Evolutionary conservation across 2,329 filamentous ascomycete genomes (phyloP).

Genomic region (Piedraia hortae): DNA sequence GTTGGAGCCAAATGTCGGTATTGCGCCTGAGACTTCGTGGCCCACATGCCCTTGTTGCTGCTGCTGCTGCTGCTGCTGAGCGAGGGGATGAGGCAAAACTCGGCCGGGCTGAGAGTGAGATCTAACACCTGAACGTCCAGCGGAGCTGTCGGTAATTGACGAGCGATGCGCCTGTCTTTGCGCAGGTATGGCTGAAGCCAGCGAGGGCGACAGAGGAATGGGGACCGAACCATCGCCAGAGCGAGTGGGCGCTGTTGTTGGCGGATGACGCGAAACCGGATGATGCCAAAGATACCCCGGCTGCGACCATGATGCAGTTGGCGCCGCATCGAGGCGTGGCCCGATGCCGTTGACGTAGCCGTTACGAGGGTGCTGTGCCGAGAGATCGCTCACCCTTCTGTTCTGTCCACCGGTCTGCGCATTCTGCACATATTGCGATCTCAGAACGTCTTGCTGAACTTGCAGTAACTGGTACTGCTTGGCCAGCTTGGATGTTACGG

Average conservation of each 20-base stretch:
- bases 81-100: slow-evolving; percentile 14
- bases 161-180: slow-evolving; percentile 17
- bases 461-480: slow-evolving; percentile 18
- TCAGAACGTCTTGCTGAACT: slow-evolving; percentile 12
- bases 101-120: slow-evolving; percentile 24
- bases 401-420: slow-evolving; percentile 10
- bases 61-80: slow-evolving; percentile 13
- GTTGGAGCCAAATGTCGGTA: too few relatives aligned
- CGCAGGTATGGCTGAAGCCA: slow-evolving; percentile 17
- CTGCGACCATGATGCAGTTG: slow-evolving; percentile 13
- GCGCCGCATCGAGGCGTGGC: slow-evolving; percentile 9
- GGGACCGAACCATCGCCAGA: slow-evolving; percentile 19
- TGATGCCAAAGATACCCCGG: slow-evolving; percentile 21
- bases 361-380: slow-evolving; percentile 14
- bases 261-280: slow-evolving; percentile 16
- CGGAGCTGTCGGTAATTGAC: slow-evolving; percentile 17
- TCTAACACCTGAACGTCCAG: slow-evolving; percentile 15
- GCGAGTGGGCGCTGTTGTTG: slow-evolving; percentile 13
- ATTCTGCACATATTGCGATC: slow-evolving; percentile 18
- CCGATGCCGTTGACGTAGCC: slow-evolving; percentile 9
- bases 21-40: slow-evolving; percentile 14
- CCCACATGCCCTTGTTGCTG: slow-evolving; percentile 14
- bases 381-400: slow-evolving; percentile 6
- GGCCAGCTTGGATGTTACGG: slow-evolving; percentile 21
- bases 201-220: slow-evolving; percentile 22